phyloP scores from a whole-genome alignment of 1,284 basidiomycete species.

The Inonotus hispidus region DNA sequence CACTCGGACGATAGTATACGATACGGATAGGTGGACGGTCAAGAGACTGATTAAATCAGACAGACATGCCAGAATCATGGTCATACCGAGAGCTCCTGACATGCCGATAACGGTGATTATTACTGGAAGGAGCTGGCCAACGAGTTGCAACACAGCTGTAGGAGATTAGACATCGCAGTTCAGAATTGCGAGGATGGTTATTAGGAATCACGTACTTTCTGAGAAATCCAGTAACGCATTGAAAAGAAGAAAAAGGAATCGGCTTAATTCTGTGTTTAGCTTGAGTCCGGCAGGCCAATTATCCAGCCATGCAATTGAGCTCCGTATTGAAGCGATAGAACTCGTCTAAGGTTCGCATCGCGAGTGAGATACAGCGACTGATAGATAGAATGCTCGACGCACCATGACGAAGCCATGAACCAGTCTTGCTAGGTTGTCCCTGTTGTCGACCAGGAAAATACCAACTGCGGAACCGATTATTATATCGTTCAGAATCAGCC shows the following conservation, averaged over 20 bases:
- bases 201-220: constrained; percentile 50
- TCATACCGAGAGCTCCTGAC: constrained; percentile 60
- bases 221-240: constrained; percentile 58
- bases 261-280: constrained; percentile 89
- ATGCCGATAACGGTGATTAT: constrained; percentile 48
- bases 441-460: constrained; percentile 62
- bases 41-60: constrained; percentile 64
- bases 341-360: constrained; percentile 29
- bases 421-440: constrained; percentile 35
- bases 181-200: constrained; percentile 2
- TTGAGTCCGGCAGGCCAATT: constrained; percentile 96
- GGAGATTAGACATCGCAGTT: constrained; percentile 1
- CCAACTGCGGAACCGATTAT: constrained; percentile 75
- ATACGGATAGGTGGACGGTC: constrained; percentile 71
- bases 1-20: constrained; percentile 60
- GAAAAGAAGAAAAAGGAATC: constrained; percentile 74
- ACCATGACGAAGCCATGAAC: constrained; percentile 39
- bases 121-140: constrained; percentile 39
- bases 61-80: constrained; percentile 61
- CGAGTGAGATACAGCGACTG: neutral
- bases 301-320: constrained; percentile 77
- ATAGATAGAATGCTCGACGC: constrained; percentile 4
- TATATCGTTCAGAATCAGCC: constrained; percentile 88
- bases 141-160: constrained; percentile 29
- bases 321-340: constrained; percentile 46